Base-by-base conservation (phyloP, 2,329 filamentous ascomycete genomes). In the Calonectria henricotiae region DNA sequence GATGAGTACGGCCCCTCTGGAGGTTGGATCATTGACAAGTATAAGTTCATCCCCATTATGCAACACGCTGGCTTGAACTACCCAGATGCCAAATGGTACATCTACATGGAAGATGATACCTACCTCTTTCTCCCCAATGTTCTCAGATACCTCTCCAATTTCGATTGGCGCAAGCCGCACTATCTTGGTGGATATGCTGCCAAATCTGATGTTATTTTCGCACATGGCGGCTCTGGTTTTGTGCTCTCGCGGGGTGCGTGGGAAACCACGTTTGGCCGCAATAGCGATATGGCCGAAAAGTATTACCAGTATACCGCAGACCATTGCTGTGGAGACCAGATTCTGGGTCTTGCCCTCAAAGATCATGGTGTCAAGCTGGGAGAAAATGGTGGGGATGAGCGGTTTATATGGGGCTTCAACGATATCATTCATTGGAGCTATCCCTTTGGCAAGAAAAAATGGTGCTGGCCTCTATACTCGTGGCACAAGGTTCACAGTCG, bases 21-120 rank as follows among this genome's bases (percentile, higher is more conserved):
- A 37, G 76, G 76, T 15, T 77, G 76, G 76, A 75, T 76, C 43
- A 70, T 77, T 32, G 76, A 77, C 73, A 77, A 77, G 71, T 77
- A 77, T 68, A 77, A 77, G 63, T 77, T 77, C 44, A 20, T 77
- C 3, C 76, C 76, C 5, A 69, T 77, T 17, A 72, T 77, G 64
- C 70, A 76, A 62, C 76, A 77, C 54, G 76, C 76, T 1, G 76
- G 76, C 8, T 27, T 47, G 25, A 72, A 74, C 47, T 77, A 74
- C 73, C 76, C 76, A 1, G 37, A 51, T 12, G 76, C 74, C 3
- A 76, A 76, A 62, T 78, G 75, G 76, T 78, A 78, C 55, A 73
- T 78, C 41, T 77, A 77, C 49, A 77, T 74, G 73, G 76, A 77
- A 46, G 76, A 77, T 46, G 76, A 77, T 44, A 27, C 76, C 8